Percentiles rank a stretch among this genome's conserved stretches.
These are phyloP conservation scores for Aristolochia contorta DNA, from an alignment of 164 flowering plant species.

Conservation along the genomic window DNA sequence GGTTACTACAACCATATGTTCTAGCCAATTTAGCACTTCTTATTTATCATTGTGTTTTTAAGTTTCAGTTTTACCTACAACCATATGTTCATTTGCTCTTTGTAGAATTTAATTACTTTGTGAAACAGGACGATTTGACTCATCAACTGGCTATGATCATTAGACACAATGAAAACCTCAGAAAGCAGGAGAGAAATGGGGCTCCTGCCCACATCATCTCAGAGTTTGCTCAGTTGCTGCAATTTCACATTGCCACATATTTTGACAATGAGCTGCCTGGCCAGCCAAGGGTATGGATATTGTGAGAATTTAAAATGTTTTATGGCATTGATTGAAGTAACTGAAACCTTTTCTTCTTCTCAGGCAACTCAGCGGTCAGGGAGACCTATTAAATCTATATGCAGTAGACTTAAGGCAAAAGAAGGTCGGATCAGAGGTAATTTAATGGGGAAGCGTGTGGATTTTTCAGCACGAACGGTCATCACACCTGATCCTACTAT, in stretches of 20 bases:
- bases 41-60: no score
- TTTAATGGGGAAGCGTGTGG: conserved; percentile 97
- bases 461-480: conserved; percentile 96
- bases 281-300: conserved; percentile 73
- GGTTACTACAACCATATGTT: no score
- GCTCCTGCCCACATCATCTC: conserved; percentile 97
- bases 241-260: conserved; percentile 95
- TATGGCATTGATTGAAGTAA: background rate
- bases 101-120: background rate
- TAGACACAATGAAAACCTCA: conserved; percentile 87
- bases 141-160: conserved; percentile 97
- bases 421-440: conserved; percentile 99
- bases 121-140: conserved; percentile 83
- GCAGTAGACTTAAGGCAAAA: conserved; percentile 96
- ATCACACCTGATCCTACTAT: conserved; percentile 98
- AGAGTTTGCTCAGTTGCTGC: conserved; percentile 91
- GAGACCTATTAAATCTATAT: conserved; percentile 95
- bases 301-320: background rate
- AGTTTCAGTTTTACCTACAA: no score
- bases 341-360: conserved; percentile 3
- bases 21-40: no score
- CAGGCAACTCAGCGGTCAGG: conserved; percentile 99
- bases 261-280: conserved; percentile 99
- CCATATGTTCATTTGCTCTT: no score
- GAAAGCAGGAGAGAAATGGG: conserved; percentile 90